Conservation (phyloP, 2,329 filamentous ascomycete species). For the Fusarium oxysporum region DNA sequence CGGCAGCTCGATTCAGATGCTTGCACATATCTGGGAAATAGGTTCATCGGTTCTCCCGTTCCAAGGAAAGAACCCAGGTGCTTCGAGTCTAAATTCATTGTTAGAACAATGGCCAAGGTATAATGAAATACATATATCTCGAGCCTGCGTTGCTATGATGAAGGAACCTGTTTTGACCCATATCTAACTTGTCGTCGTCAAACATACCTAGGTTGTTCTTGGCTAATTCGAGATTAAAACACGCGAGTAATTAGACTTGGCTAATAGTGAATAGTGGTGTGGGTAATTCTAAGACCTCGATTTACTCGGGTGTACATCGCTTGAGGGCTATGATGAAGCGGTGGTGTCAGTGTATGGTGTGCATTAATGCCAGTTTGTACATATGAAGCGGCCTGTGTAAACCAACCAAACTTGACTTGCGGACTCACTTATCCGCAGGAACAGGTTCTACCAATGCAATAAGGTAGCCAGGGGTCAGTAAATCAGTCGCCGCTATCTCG, state of each 20-base stretch:
- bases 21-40: slow-evolving; percentile 12
- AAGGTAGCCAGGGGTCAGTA: slow-evolving; percentile 21
- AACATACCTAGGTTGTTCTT: not conserved
- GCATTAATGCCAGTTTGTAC: slow-evolving; percentile 12
- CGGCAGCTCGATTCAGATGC: slow-evolving; percentile 34
- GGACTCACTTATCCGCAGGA: slow-evolving; percentile 14
- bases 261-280: not conserved
- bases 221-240: slow-evolving; percentile 7
- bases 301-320: not conserved
- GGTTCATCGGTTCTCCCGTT: not conserved
- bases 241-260: slow-evolving; percentile 4
- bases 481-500: slow-evolving; percentile 30
- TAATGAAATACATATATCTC: not conserved
- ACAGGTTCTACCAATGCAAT: slow-evolving; percentile 20
- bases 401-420: not conserved
- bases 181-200: not conserved
- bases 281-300: not conserved
- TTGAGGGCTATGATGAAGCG: not conserved
- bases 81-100: slow-evolving; percentile 1
- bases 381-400: not conserved
- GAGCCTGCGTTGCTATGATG: not conserved
- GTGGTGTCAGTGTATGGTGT: not conserved
- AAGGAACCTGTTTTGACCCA: not conserved
- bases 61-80: slow-evolving; percentile 22
- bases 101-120: not conserved